Base-by-base conservation (phyloP, 306 rosid genomes). In the Geum urbanum region DNA sequence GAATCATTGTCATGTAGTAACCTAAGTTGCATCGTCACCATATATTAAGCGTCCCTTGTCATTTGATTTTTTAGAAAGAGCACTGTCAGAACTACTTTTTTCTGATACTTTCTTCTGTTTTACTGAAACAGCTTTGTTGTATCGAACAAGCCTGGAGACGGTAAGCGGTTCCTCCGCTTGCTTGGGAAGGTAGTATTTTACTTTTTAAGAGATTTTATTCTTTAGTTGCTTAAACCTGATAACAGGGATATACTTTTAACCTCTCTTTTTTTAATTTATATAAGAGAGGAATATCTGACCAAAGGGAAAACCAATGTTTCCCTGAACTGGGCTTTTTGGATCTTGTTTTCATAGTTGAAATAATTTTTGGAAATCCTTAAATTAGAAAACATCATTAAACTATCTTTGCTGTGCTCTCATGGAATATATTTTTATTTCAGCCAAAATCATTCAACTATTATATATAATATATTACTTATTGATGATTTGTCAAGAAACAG, bases 91-190 rank as follows among this genome's bases (percentile, higher is more conserved):
- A 13, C 43, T 47, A 16, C 54, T 7, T 54, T 54, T 40, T 54
- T n/a, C 52, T 14, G 22, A 75, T 50, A 60, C 66, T 56, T 72
- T 19, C 47, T 72, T 66, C 35, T 43, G 41, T 72, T 70, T 67
- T 73, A 12, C 73, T 73, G 72, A 64, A 43, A 69, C 89, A 94
- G 98, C 46, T 94, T 85, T 74, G 92, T 90, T 67, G 88, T 43
- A 67, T n/a, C 87, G 57, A 81, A 94, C 89, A 90, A 88, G 69
- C 96, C 97, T 9, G 67, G 76, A 58, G 97, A 90, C 15, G 97
- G 97, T 27, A 90, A 88, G 77, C 80, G 77, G 66, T 92, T 92
- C 80, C 69, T 92, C 44, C 91, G 94, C 67, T 53, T 61, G 19
- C 98, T 92, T 6, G 94, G 84, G 62, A 92, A 92, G 97, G 98